phyloP scores from a whole-genome alignment of 345 rosid genomes.

The Capsella bursapastoris region DNA sequence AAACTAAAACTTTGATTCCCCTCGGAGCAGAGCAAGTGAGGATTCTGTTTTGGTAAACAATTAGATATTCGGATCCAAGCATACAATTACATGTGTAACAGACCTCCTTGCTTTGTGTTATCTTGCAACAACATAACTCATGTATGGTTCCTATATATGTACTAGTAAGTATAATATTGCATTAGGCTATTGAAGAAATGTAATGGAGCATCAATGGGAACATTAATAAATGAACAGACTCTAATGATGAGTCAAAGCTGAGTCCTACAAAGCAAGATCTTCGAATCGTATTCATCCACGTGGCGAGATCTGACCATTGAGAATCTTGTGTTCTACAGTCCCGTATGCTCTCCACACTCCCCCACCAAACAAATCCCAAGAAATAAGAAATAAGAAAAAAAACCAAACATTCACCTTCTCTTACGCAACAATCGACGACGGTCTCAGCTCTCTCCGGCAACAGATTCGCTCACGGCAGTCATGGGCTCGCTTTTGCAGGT shows the following conservation, averaged over 20 bases:
- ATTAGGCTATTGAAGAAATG: too few relatives aligned
- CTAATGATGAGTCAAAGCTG: not conserved
- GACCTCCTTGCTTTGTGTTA: too few relatives aligned
- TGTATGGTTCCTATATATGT: not conserved
- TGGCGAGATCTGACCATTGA: not conserved
- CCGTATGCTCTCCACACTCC: slow-evolving; percentile 29
- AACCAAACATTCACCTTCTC: slow-evolving; percentile 16
- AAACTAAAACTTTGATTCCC: too few relatives aligned
- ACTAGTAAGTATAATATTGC: not conserved
- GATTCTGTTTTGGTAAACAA: not conserved
- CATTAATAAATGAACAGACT: not conserved
- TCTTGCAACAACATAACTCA: not conserved
- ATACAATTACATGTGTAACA: too few relatives aligned
- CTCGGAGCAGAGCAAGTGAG: too few relatives aligned
- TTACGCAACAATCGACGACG: not conserved
- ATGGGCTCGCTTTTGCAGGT: slow-evolving; percentile 71
- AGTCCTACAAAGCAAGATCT: not conserved
- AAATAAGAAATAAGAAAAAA: not conserved
- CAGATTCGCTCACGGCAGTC: slow-evolving; percentile 23
- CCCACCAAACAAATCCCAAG: slow-evolving; percentile 10
- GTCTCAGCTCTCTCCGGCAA: not conserved
- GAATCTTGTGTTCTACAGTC: not conserved
- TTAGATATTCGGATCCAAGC: too few relatives aligned
- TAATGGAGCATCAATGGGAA: not conserved
- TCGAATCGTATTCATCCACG: slow-evolving; percentile 17